Percentiles rank a stretch among this genome's conserved stretches.
Evolutionary conservation across 2,329 filamentous ascomycete species (phyloP).

Genomic region (Alternaria solani): DNA sequence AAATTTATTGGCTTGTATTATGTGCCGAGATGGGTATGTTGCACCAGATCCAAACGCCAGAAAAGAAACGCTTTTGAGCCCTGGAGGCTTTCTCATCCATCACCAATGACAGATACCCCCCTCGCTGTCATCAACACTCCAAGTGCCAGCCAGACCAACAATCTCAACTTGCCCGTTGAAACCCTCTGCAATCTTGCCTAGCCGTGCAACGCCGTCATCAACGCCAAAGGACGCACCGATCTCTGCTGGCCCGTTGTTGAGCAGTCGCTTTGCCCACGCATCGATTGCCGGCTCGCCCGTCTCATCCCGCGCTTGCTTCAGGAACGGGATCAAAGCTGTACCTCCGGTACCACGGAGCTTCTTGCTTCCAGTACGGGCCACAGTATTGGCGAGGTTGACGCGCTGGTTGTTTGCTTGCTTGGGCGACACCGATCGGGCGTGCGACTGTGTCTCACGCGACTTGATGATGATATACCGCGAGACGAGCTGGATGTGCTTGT

Average conservation of each 20-base stretch:
- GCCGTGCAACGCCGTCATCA: slow-evolving; percentile 49
- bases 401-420: slow-evolving; percentile 54
- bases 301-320: slow-evolving; percentile 96
- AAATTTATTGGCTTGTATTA: background rate
- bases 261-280: slow-evolving; percentile 66
- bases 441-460: slow-evolving; percentile 74
- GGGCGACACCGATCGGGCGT: slow-evolving; percentile 67
- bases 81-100: background rate
- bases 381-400: slow-evolving; percentile 66
- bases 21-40: slow-evolving; percentile 8
- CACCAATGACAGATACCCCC: slow-evolving; percentile 56
- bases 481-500: slow-evolving; percentile 96
- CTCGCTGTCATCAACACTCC: slow-evolving; percentile 87
- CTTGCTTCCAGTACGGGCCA: slow-evolving; percentile 52
- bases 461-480: slow-evolving; percentile 94
- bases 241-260: slow-evolving; percentile 61
- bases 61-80: slow-evolving; percentile 1
- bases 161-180: slow-evolving; percentile 64
- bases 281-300: slow-evolving; percentile 90
- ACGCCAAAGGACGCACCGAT: slow-evolving; percentile 20
- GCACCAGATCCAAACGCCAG: slow-evolving; percentile 5
- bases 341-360: slow-evolving; percentile 90
- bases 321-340: slow-evolving; percentile 90
- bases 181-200: slow-evolving; percentile 63
- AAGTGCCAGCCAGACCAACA: slow-evolving; percentile 80